A percentile compares a stretch with the other conserved stretches of the same genome.
These are phyloP conservation scores for Alternaria sp. DNA, from an alignment of 2,329 filamentous ascomycete genomes.

Conservation along the genomic window DNA sequence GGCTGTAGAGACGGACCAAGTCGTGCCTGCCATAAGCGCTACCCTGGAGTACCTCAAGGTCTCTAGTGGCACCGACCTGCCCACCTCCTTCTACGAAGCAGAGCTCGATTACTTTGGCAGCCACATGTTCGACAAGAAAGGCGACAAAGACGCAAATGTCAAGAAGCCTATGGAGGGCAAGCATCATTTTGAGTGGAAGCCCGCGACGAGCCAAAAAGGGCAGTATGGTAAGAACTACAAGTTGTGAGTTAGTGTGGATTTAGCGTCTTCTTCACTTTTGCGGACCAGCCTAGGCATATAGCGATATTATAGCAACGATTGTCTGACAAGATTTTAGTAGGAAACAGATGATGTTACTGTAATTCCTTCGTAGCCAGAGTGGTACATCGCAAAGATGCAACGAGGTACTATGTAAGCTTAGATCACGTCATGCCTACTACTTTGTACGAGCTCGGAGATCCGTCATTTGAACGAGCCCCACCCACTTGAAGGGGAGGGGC, in stretches of 20 bases:
- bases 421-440: not conserved
- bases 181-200: slow-evolving; percentile 71
- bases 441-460: not conserved
- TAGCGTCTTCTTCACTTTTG: not conserved
- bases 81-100: slow-evolving; percentile 74
- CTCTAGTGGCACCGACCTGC: slow-evolving; percentile 65
- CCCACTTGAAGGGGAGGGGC: not conserved
- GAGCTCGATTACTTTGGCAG: slow-evolving; percentile 75
- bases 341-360: not conserved
- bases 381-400: not conserved
- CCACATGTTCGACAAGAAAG: slow-evolving; percentile 70
- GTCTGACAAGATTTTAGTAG: not conserved
- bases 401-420: not conserved
- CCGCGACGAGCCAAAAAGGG: slow-evolving; percentile 44
- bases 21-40: slow-evolving; percentile 67
- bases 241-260: not conserved
- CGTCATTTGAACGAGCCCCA: slow-evolving; percentile 2
- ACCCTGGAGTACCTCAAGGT: slow-evolving; percentile 75
- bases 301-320: not conserved
- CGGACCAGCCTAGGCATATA: not conserved
- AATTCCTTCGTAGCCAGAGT: not conserved
- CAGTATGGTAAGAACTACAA: slow-evolving; percentile 30
- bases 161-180: slow-evolving; percentile 62
- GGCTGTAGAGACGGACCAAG: slow-evolving; percentile 65
- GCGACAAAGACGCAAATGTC: slow-evolving; percentile 59